phyloP scores from a whole-genome alignment of 345 rosid genomes.

The Atalantia buxifolia region DNA sequence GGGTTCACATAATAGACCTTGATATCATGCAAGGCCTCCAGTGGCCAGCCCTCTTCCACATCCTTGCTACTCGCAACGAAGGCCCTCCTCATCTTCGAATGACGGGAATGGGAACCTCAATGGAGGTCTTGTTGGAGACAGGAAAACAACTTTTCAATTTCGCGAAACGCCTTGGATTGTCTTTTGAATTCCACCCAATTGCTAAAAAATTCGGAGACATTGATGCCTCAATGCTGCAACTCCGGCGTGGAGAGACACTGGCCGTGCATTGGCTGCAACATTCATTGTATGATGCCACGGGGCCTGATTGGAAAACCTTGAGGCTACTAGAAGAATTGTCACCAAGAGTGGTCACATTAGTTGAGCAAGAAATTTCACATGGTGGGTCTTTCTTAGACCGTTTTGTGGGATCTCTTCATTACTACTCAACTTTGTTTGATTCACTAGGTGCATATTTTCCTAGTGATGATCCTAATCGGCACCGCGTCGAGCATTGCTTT shows the following conservation, averaged over 20 bases:
- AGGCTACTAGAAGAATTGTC: slow-evolving; percentile 43
- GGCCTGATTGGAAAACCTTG: slow-evolving; percentile 57
- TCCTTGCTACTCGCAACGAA: slow-evolving; percentile 53
- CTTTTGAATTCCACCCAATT: slow-evolving; percentile 65
- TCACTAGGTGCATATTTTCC: slow-evolving; percentile 49
- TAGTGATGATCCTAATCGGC: slow-evolving; percentile 38
- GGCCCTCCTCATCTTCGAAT: slow-evolving; percentile 57
- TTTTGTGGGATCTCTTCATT: slow-evolving; percentile 61
- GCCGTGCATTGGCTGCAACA: slow-evolving; percentile 75
- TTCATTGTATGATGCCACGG: slow-evolving; percentile 54
- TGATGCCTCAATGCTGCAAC: slow-evolving; percentile 27
- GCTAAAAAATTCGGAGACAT: slow-evolving; percentile 56
- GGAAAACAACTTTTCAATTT: slow-evolving; percentile 61
- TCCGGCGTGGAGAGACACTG: slow-evolving; percentile 42
- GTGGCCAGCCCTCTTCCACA: slow-evolving; percentile 77
- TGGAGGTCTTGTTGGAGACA: slow-evolving; percentile 50
- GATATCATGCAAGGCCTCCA: slow-evolving; percentile 76
- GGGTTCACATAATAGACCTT: slow-evolving; percentile 63
- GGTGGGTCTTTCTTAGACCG: slow-evolving; percentile 62
- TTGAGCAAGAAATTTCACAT: slow-evolving; percentile 57
- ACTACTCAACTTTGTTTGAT: slow-evolving; percentile 59
- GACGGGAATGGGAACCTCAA: slow-evolving; percentile 60
- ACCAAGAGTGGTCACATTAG: slow-evolving; percentile 50
- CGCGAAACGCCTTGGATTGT: slow-evolving; percentile 54
- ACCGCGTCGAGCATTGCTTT: slow-evolving; percentile 48